Conservation (phyloP, 2,329 filamentous ascomycete genomes). For the Fusarium pseudoanthophilum region DNA sequence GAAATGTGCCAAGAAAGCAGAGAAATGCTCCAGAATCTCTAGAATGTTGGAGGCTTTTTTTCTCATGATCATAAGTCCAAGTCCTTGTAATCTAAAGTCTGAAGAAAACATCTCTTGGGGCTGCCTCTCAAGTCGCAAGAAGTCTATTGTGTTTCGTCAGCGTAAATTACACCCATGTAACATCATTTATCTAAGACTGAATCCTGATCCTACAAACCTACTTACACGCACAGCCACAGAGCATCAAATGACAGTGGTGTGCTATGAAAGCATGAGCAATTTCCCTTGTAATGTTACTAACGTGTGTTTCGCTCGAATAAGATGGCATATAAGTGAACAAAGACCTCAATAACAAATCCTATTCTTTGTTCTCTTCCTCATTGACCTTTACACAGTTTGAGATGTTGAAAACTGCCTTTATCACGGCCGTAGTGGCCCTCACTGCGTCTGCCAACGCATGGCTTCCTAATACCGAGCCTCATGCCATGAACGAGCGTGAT, state of each 20-base stretch:
- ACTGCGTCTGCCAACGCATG: constrained; percentile 32
- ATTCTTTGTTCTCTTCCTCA: not conserved
- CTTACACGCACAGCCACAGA: not conserved
- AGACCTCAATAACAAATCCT: not conserved
- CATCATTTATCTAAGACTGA: not conserved
- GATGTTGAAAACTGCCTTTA: constrained; percentile 22
- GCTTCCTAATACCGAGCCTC: constrained; percentile 20
- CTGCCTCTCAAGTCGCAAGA: not conserved
- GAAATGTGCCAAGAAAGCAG: not conserved
- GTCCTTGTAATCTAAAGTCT: not conserved
- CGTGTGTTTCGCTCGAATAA: not conserved
- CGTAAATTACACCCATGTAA: not conserved
- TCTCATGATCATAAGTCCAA: not conserved
- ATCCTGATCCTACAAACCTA: not conserved
- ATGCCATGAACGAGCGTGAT: not conserved
- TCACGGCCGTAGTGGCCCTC: constrained; percentile 25
- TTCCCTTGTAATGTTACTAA: not conserved
- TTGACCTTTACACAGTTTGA: not conserved
- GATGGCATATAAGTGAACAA: not conserved
- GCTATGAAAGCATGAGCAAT: not conserved
- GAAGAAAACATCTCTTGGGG: not conserved
- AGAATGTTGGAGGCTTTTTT: not conserved
- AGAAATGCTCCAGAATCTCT: not conserved
- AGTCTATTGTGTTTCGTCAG: not conserved
- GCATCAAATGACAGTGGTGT: not conserved